Base-by-base conservation (phyloP, 768 basidiomycete species). In the Tremella mesenterica region DNA sequence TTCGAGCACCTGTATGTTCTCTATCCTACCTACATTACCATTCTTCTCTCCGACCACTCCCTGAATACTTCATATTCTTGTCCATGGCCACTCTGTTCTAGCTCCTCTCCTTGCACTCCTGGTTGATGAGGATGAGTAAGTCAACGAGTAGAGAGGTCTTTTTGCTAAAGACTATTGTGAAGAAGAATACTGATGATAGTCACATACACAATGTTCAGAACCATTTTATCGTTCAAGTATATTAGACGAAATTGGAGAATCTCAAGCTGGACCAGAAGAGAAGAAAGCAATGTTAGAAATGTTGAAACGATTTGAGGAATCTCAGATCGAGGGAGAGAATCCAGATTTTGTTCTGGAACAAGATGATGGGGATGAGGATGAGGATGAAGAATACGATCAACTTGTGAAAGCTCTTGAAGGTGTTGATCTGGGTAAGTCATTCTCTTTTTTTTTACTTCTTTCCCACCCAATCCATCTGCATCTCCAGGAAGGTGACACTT, bases 231-330 rank as follows among this genome's bases (percentile, higher is more conserved):
- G 52, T 25, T 41, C 57, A 14, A 65, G 63, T 9, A 54, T 70
- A 4, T 61, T 69, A 18, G 59, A 63, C 1, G 56, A 50, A 4
- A 74, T 75, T 41, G 38, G 38, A 23, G n/a, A n/a, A n/a, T n/a
- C n/a, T n/a, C 65, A 65, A 8, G 52, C 59, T 0, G 75, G 74
- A 50, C 70, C 72, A 9, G 72, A 62, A 18, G 63, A 69, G 52
- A 73, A 75, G 48, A 68, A 59, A 51, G 59, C 50, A 29, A 72
- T 71, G 63, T 65, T 69, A 26, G 72, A 64, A 43, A 70, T 59
- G 55, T 67, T 74, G 10, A 64, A 60, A 21, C 36, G 65, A 6
- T 56, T 65, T 57, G 57, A 71, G 59, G 53, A 73, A 47, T 49
- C 67, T 13, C 53, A 63, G 36, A 36, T 51, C 21, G 56, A 61